Evolutionary conservation across 2,329 filamentous ascomycete genomes (phyloP).

Genomic region (Alternaria tenuissima): DNA sequence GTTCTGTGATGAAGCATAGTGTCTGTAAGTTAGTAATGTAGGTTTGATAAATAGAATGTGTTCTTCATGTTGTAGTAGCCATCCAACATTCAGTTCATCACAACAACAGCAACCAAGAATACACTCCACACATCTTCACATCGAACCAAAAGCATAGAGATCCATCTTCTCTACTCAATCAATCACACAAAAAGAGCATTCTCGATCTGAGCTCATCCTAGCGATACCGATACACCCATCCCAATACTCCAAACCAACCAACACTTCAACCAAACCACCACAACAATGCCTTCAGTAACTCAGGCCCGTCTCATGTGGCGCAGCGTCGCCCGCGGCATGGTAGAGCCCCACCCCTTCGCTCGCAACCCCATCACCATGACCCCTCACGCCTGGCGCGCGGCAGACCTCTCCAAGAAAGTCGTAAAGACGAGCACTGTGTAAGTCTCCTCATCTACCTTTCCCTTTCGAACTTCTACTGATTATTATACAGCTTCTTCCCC

Average conservation of each 20-base stretch:
- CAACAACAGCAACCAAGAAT: background rate
- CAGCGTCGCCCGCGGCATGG: conserved; percentile 42
- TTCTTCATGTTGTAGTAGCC: background rate
- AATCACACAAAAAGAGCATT: background rate
- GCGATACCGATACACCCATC: background rate
- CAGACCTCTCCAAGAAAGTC: conserved; percentile 32
- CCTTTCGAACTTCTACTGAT: conserved; percentile 2
- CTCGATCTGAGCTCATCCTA: background rate
- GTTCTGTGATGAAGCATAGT: background rate
- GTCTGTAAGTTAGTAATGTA: background rate
- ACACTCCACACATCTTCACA: background rate
- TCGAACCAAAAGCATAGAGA: background rate
- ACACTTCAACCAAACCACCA: background rate
- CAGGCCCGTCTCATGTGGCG: conserved; percentile 44
- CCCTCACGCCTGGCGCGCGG: conserved; percentile 36
- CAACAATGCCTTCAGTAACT: conserved; percentile 43
- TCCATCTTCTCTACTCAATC: background rate
- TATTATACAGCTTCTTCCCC: conserved; percentile 37
- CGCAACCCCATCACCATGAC: conserved; percentile 39
- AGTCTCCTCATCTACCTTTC: conserved; percentile 10
- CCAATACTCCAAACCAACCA: background rate
- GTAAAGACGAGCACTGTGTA: conserved; percentile 39
- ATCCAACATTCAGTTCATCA: background rate
- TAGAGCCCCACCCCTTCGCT: conserved; percentile 48
- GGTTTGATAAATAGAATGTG: background rate